These are phyloP conservation scores for Debaryomycetaceae sp. DNA, from an alignment of 1,139 yeast species.

Conservation along the genomic window DNA sequence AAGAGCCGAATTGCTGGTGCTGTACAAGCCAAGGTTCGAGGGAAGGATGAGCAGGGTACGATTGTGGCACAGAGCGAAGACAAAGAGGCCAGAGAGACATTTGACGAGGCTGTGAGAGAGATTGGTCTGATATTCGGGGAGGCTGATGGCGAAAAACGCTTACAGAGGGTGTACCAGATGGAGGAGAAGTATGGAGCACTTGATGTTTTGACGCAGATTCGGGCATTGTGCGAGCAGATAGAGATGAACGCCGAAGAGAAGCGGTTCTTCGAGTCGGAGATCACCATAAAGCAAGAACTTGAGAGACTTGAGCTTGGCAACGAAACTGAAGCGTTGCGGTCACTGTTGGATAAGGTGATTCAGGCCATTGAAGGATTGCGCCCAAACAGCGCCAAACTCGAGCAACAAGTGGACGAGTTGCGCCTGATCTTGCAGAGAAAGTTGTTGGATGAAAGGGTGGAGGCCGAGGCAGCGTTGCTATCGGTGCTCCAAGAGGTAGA, in stretches of 20 bases:
- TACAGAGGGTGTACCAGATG: slow-evolving; percentile 11
- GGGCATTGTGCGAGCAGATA: slow-evolving; percentile 1
- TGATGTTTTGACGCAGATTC: slow-evolving; percentile 13
- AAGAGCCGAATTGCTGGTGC: slow-evolving; percentile 11
- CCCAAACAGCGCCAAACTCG: background rate
- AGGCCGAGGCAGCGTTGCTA: background rate
- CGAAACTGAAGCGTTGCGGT: background rate
- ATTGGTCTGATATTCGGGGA: background rate
- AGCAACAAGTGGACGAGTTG: background rate
- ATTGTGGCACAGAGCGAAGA: background rate
- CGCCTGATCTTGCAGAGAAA: background rate
- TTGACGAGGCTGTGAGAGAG: background rate
- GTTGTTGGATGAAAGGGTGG: background rate
- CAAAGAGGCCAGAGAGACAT: background rate
- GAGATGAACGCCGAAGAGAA: background rate
- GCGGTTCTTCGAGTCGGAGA: slow-evolving; percentile 1
- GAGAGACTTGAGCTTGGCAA: background rate
- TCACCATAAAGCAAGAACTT: background rate
- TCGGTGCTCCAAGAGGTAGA: slow-evolving; percentile 7
- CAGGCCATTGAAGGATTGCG: background rate
- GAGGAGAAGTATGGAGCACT: slow-evolving; percentile 22
- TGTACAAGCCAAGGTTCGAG: slow-evolving; percentile 1
- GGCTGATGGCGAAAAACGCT: background rate
- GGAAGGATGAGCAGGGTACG: background rate
- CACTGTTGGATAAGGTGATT: background rate